Percentiles rank a stretch among this genome's conserved stretches.
These are phyloP conservation scores for Fusarium penzigii DNA, from an alignment of 2,329 filamentous ascomycete species.

Conservation along the genomic window DNA sequence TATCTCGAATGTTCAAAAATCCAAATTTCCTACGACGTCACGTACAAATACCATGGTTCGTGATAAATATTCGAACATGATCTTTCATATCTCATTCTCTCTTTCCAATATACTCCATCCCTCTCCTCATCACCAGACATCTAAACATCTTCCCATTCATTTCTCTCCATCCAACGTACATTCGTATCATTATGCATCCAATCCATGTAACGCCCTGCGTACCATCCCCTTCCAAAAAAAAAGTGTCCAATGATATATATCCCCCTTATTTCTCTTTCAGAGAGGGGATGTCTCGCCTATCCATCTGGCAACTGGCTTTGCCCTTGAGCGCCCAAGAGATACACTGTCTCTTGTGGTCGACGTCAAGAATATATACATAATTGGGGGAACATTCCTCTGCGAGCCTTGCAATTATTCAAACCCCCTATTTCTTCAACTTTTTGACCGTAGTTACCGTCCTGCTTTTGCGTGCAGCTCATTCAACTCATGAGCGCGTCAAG, in stretches of 20 bases:
- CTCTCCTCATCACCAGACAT: background rate
- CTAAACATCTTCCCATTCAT: background rate
- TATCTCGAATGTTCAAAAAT: too few relatives aligned
- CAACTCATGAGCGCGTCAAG: too few relatives aligned
- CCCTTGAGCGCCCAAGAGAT: too few relatives aligned
- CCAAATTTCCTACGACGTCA: too few relatives aligned
- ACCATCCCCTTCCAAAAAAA: background rate
- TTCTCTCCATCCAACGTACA: background rate
- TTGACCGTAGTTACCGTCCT: too few relatives aligned
- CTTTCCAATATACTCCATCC: background rate
- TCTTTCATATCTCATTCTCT: background rate
- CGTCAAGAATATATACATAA: too few relatives aligned
- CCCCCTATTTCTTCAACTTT: too few relatives aligned
- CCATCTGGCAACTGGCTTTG: too few relatives aligned
- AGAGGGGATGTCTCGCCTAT: background rate
- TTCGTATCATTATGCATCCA: background rate
- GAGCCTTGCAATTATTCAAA: too few relatives aligned
- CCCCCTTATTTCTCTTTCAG: background rate
- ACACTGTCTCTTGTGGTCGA: too few relatives aligned
- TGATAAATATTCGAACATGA: background rate
- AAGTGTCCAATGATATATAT: background rate
- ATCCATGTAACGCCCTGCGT: background rate
- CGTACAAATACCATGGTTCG: background rate
- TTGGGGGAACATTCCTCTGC: too few relatives aligned
- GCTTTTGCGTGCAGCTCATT: too few relatives aligned